phyloP scores from a whole-genome alignment of 345 rosid species.

The Aquilaria sinensis region DNA sequence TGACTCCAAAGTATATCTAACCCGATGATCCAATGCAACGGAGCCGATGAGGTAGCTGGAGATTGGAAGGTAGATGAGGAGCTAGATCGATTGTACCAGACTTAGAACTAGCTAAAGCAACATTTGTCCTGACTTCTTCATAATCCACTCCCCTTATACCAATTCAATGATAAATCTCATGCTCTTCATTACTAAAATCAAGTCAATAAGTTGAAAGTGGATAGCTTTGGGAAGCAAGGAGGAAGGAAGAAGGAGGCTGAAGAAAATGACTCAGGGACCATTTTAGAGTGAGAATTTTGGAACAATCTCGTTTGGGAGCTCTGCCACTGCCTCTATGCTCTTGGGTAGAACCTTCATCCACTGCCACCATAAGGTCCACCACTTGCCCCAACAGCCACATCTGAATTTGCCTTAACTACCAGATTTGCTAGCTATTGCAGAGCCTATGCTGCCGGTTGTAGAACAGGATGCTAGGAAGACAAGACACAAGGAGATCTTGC shows the following conservation, averaged over 20 bases:
- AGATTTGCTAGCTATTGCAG: no score
- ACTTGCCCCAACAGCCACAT: no score
- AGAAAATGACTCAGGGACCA: not conserved
- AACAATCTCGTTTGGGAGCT: not conserved
- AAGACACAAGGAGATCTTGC: no score
- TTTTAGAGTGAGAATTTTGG: not conserved
- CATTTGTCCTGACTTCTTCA: constrained; percentile 42
- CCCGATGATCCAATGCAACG: constrained; percentile 54
- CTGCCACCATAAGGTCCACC: no score
- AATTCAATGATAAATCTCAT: constrained; percentile 58
- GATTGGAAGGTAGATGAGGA: constrained; percentile 74
- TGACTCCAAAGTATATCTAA: no score
- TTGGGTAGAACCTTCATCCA: no score
- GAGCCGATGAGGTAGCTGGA: constrained; percentile 76
- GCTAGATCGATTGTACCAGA: constrained; percentile 54
- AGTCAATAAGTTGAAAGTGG: constrained; percentile 14
- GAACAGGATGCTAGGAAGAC: no score
- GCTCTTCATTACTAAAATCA: constrained; percentile 29
- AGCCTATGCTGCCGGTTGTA: no score
- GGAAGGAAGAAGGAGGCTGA: no score
- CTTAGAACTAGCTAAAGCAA: constrained; percentile 58
- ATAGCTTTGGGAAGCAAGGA: not conserved
- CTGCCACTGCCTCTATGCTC: no score
- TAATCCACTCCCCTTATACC: constrained; percentile 64
- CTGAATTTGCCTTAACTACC: no score